Conservation (phyloP, 2,329 filamentous ascomycete species). For the Clarireedia hainanense region DNA sequence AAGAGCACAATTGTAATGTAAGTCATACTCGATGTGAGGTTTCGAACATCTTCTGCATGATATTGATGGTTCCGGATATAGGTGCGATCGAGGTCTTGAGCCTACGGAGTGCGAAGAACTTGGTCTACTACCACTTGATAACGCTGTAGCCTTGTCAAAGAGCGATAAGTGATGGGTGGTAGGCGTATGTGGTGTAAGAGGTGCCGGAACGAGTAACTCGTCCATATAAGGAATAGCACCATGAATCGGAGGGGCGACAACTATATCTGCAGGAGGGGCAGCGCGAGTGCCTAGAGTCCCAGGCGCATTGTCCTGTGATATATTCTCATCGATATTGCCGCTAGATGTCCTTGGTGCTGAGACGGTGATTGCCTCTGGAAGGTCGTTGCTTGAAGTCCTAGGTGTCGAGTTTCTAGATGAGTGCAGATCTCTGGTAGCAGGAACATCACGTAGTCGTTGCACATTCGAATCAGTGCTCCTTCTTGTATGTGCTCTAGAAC, state of each 20-base stretch:
- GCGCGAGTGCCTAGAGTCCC: constrained; percentile 12
- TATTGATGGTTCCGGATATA: constrained; percentile 64
- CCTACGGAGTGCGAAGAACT: constrained; percentile 26
- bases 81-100: constrained; percentile 30
- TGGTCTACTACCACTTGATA: constrained; percentile 26
- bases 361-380: constrained; percentile 9
- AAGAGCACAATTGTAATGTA: constrained; percentile 73
- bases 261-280: constrained; percentile 18
- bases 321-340: background rate
- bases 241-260: constrained; percentile 15
- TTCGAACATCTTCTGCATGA: constrained; percentile 64
- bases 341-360: constrained; percentile 5
- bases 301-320: background rate
- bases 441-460: constrained; percentile 16
- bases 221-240: constrained; percentile 15
- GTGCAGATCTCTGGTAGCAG: constrained; percentile 10
- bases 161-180: constrained; percentile 15
- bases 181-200: constrained; percentile 21
- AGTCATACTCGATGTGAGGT: constrained; percentile 69
- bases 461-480: constrained; percentile 26
- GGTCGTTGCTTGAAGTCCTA: background rate
- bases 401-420: constrained; percentile 4
- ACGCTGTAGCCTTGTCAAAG: constrained; percentile 24
- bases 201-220: constrained; percentile 22
- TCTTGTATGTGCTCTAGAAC: constrained; percentile 19